A percentile compares a stretch with the other conserved stretches of the same genome.
phyloP scores from a whole-genome alignment of 176 grass and related monocot species.

The Bothriochloa decipiens region DNA sequence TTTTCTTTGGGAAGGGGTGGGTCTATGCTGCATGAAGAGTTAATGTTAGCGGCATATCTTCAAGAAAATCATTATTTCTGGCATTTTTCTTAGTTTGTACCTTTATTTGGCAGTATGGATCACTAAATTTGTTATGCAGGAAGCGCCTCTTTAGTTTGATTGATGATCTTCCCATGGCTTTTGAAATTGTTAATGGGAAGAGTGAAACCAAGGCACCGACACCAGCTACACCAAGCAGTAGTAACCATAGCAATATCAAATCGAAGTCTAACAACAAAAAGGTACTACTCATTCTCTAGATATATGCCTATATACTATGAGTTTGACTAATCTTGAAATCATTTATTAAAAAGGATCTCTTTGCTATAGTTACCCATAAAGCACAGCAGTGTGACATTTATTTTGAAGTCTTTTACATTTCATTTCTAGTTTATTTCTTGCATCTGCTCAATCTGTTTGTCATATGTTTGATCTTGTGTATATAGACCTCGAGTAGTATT shows the following conservation, averaged over 20 bases:
- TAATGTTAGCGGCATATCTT: neutral
- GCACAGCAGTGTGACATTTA: neutral
- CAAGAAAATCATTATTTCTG: neutral
- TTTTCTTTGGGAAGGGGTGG: neutral
- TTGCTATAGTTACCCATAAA: neutral
- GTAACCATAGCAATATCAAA: slow-evolving; percentile 78
- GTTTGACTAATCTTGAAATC: neutral
- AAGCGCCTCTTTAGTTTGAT: slow-evolving; percentile 94
- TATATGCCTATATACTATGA: neutral
- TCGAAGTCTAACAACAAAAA: slow-evolving; percentile 75
- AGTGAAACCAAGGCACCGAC: slow-evolving; percentile 62
- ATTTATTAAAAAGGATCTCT: neutral
- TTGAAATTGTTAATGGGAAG: slow-evolving; percentile 84
- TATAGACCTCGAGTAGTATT: neutral
- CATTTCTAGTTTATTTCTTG: neutral
- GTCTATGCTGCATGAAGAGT: neutral
- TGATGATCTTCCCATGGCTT: slow-evolving; percentile 79
- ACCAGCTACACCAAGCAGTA: slow-evolving; percentile 43
- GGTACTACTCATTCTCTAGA: slow-evolving; percentile 49
- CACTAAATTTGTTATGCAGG: slow-evolving; percentile 49
- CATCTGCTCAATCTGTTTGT: neutral
- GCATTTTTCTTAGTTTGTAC: neutral
- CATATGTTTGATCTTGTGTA: neutral
- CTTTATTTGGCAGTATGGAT: neutral
- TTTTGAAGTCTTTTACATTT: neutral